A percentile compares a stretch with the other conserved stretches of the same genome.
phyloP scores from a whole-genome alignment of 495 filamentous ascomycete species.

The Cryomyces minteri region DNA sequence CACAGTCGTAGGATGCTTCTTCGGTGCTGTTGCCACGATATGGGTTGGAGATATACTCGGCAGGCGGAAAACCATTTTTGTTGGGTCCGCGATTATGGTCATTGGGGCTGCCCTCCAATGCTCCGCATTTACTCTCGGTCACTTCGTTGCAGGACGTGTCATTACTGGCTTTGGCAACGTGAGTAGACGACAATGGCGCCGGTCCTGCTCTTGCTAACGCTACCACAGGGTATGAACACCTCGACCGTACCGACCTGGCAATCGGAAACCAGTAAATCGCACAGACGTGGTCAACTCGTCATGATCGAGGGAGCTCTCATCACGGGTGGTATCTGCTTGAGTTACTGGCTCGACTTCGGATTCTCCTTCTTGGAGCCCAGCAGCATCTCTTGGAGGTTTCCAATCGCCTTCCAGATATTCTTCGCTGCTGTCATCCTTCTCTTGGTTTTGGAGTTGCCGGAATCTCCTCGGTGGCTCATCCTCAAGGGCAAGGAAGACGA shows the following conservation, averaged over 20 bases:
- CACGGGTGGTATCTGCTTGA: conserved; percentile 17
- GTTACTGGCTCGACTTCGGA: conserved; percentile 27
- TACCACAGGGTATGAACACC: conserved; percentile 31
- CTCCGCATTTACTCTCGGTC: conserved; percentile 7
- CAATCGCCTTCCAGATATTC: conserved; percentile 26
- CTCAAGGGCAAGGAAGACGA: conserved; percentile 7
- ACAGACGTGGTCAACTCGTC: conserved; percentile 26
- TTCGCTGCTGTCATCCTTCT: conserved; percentile 19
- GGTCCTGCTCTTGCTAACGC: too few species aligned
- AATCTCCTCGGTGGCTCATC: conserved; percentile 14
- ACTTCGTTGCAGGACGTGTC: conserved; percentile 12
- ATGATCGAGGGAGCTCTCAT: conserved; percentile 20
- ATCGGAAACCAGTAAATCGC: conserved; percentile 53
- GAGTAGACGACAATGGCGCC: too few species aligned
- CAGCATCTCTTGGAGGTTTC: conserved; percentile 27
- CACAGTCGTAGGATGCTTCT: conserved; percentile 38
- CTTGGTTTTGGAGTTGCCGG: conserved; percentile 21
- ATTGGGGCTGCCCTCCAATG: conserved; percentile 11
- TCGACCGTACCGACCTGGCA: conserved; percentile 60
- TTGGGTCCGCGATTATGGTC: conserved; percentile 8
- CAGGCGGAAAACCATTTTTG: conserved; percentile 31
- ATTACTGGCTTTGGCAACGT: conserved; percentile 21
- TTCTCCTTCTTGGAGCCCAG: conserved; percentile 27
- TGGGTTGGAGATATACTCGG: conserved; percentile 56
- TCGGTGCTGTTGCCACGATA: conserved; percentile 48